phyloP scores from a whole-genome alignment of 371 early-diverging fungal species.

The Apophysomyces elegans region DNA sequence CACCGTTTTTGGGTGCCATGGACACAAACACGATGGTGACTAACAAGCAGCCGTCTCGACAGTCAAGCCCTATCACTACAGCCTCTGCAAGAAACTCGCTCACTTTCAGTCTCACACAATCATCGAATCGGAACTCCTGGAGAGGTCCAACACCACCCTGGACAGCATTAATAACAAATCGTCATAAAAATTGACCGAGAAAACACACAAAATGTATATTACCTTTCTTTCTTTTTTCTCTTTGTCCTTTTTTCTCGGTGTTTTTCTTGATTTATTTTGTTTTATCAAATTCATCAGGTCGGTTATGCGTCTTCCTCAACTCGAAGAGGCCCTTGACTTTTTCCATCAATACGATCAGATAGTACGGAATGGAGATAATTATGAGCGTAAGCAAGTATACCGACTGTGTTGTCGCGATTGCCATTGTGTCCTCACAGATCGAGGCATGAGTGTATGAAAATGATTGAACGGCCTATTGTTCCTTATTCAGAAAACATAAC shows the following conservation, averaged over 20 bases:
- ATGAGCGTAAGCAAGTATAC: conserved; percentile 45
- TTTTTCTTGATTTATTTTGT: neutral
- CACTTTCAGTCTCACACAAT: neutral
- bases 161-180: conserved; percentile 13
- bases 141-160: conserved; percentile 27
- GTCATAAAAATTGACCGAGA: conserved; percentile 6
- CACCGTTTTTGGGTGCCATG: conserved; percentile 13
- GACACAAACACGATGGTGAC: neutral
- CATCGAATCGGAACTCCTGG: conserved; percentile 8
- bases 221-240: neutral
- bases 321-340: neutral
- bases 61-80: neutral
- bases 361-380: conserved; percentile 29
- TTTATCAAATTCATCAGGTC: neutral
- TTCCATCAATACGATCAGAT: conserved; percentile 12
- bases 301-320: neutral
- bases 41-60: neutral
- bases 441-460: conserved; percentile 46
- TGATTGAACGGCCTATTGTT: neutral
- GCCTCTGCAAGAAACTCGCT: neutral
- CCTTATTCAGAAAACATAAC: neutral
- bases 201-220: conserved; percentile 2
- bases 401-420: conserved; percentile 45
- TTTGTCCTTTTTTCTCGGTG: conserved; percentile 3
- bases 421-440: conserved; percentile 31